Evolutionary conservation across 2,329 filamentous ascomycete genomes (phyloP), one percentile per base, ranked within the genome.

Genomic region (Botrytis cinerea): DNA sequence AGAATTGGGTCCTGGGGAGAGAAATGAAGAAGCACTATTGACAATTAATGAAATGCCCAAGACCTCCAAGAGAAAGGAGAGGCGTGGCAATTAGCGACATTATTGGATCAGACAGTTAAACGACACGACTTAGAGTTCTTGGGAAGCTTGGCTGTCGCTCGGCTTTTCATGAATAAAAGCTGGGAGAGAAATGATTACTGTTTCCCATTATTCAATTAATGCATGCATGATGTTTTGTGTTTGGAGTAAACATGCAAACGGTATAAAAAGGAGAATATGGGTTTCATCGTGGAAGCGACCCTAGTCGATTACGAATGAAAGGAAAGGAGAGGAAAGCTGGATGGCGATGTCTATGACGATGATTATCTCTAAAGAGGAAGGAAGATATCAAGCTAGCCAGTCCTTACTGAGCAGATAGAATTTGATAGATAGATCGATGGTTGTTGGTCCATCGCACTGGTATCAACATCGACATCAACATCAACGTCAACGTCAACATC

Each of bases 211-310:
- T 28, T 54, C 51, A 54, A 28, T 28, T 43, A 63, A 45, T 28
- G 61, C 61, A 67, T 67, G 54, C 61, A 67, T 67, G 54, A n/a
- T 28, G 46, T 54, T 38, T 67, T 40, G 64, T 54, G 64, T 67
- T 67, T 67, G 51, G 32, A 46, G 38, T 63, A 38, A 38, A 38
- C 28, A 18, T 57, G 28, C n/a, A 18, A 22, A 60, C 35, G 5
- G 12, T 3, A 38, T n/a, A 35, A 66, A 35, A 35, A 62, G 60
- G 60, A 63, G 61, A 45, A 63, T 22, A 16, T 32, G 40, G n/a
- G 40, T 64, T 64, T 64, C 61, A 63, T 63, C 38, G n/a, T 28
- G 28, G 45, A 40, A 40, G 8, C 61, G 18, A 63, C 25, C 38
- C 10, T 43, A 63, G 38, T n/a, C 25, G 14, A 28, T 28, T n/a